phyloP scores from a whole-genome alignment of 2,329 filamentous ascomycete genomes.

The Orbilia blumenaviensis region DNA sequence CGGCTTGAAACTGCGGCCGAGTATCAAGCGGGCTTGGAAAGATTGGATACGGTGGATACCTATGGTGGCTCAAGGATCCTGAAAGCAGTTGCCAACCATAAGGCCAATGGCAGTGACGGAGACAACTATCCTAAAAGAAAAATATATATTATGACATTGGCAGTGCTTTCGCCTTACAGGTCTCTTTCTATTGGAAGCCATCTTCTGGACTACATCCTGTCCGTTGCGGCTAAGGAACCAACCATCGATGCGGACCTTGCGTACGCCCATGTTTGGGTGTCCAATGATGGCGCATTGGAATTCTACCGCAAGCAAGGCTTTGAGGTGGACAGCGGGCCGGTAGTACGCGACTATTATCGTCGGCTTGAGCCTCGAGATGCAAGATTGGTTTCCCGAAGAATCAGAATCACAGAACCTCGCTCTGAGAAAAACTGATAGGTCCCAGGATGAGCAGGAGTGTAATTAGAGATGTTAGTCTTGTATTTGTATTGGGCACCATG shows the following conservation, averaged over 20 bases:
- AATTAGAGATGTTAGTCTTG: too few relatives aligned
- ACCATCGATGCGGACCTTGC: slow-evolving; percentile 62
- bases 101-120: neutral
- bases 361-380: slow-evolving; percentile 71
- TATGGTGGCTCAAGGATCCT: slow-evolving; percentile 59
- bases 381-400: slow-evolving; percentile 65
- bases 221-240: slow-evolving; percentile 61
- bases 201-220: slow-evolving; percentile 67
- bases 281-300: slow-evolving; percentile 70
- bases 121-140: slow-evolving; percentile 53
- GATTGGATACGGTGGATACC: neutral
- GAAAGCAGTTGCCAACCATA: slow-evolving; percentile 53
- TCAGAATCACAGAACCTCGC: neutral
- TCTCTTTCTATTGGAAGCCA: slow-evolving; percentile 69
- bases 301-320: slow-evolving; percentile 73
- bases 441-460: too few relatives aligned
- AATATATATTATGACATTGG: slow-evolving; percentile 74
- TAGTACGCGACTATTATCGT: slow-evolving; percentile 69
- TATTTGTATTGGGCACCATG: too few relatives aligned
- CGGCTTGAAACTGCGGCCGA: slow-evolving; percentile 69
- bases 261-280: slow-evolving; percentile 75
- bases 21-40: slow-evolving; percentile 30
- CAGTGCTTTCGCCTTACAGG: slow-evolving; percentile 72
- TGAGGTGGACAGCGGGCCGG: slow-evolving; percentile 61
- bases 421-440: too few relatives aligned